Evolutionary conservation across 2,329 filamentous ascomycete species (phyloP).

Genomic region (Colletotrichum viniferum): DNA sequence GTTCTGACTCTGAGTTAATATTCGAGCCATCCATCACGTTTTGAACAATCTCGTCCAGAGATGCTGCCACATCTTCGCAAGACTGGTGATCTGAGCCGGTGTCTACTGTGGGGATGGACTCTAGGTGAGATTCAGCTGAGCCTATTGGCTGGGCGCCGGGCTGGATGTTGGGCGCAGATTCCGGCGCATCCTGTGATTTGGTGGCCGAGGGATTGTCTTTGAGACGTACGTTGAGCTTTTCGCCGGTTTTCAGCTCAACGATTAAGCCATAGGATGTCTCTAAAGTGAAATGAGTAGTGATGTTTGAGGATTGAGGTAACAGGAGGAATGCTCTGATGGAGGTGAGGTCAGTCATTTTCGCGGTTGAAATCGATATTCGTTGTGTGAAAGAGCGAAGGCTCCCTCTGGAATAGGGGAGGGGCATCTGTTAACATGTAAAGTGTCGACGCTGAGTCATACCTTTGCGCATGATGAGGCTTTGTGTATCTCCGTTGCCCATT

Average conservation of each 20-base stretch:
- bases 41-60: background rate
- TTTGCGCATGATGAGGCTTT: background rate
- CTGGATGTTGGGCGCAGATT: background rate
- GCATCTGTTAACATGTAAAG: background rate
- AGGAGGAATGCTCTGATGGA: background rate
- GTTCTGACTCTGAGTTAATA: too few species aligned
- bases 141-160: accelerated
- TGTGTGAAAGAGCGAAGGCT: background rate
- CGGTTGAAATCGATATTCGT: background rate
- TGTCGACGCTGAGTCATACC: background rate
- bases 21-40: too few species aligned
- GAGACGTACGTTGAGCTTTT: background rate
- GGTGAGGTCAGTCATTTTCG: background rate
- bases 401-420: background rate
- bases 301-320: background rate
- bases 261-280: background rate
- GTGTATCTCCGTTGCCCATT: background rate
- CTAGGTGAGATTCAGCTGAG: background rate
- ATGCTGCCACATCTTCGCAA: background rate
- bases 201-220: background rate
- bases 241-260: background rate
- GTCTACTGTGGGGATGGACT: background rate
- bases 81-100: background rate
- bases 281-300: background rate
- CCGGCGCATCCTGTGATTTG: background rate